Evolutionary conservation across 306 rosid genomes (phyloP).

Genomic region (Lathyrus tuberosus): DNA sequence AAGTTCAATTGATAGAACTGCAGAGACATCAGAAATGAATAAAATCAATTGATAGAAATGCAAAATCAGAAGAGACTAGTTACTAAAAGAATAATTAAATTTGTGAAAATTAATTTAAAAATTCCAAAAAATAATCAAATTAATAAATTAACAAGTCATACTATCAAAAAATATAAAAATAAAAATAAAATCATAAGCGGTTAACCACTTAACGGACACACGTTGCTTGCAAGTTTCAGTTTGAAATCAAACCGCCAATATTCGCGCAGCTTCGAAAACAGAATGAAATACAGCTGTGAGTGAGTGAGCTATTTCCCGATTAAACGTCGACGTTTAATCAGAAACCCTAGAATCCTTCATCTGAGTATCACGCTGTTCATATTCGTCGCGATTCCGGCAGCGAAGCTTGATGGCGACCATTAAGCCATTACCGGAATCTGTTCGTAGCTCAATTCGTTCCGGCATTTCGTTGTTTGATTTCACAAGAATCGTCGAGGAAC

Average conservation of each 20-base stretch:
- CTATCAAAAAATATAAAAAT: no score
- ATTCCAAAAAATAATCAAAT: no score
- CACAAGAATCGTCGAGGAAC: conserved; percentile 82
- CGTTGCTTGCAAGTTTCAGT: background rate
- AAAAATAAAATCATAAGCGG: no score
- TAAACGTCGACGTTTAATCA: conserved; percentile 36
- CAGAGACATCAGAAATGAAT: no score
- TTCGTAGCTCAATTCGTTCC: conserved; percentile 72
- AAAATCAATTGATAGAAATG: no score
- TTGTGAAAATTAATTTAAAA: no score
- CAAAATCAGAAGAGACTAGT: no score
- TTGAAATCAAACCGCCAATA: conserved; percentile 39
- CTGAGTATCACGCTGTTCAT: background rate
- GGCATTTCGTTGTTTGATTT: conserved; percentile 66
- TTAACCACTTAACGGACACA: background rate
- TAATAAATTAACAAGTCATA: no score
- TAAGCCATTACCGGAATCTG: conserved; percentile 56
- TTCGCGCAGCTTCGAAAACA: background rate
- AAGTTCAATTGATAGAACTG: no score
- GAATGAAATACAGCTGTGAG: background rate
- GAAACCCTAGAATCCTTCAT: conserved; percentile 30
- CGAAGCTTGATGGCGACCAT: conserved; percentile 55
- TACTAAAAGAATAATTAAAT: no score
- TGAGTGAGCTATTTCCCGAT: background rate
- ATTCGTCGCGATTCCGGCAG: conserved; percentile 12